Evolutionary conservation across 345 rosid species (phyloP).

Genomic region (Pistacia vera): DNA sequence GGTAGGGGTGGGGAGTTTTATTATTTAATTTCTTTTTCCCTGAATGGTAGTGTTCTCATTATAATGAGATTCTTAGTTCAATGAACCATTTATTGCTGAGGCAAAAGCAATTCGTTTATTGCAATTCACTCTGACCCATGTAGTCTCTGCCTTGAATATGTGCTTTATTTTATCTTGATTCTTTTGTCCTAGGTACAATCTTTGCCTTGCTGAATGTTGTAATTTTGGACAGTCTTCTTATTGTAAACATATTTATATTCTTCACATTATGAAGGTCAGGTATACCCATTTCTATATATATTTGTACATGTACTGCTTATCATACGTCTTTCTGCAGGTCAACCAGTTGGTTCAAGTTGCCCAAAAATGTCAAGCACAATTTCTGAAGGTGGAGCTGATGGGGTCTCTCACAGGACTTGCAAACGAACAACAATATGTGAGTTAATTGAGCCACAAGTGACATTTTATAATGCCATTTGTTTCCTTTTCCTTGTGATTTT

Average conservation of each 20-base stretch:
- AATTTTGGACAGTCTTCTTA: neutral
- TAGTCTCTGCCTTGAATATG: neutral
- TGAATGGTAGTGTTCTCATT: neutral
- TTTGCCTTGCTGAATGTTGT: neutral
- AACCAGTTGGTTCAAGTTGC: slow-evolving; percentile 93
- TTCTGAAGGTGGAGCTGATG: slow-evolving; percentile 88
- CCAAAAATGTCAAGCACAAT: slow-evolving; percentile 94
- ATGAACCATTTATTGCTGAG: neutral
- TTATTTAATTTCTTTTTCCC: neutral
- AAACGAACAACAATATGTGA: slow-evolving; percentile 91
- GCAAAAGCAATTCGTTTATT: no score
- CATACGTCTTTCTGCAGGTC: slow-evolving; percentile 52
- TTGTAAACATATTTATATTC: neutral
- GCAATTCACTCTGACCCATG: no score
- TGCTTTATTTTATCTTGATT: neutral
- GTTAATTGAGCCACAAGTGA: slow-evolving; percentile 21
- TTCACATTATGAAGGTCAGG: neutral
- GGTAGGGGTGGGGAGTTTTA: neutral
- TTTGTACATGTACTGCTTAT: neutral
- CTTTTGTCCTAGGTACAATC: neutral
- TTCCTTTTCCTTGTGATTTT: neutral
- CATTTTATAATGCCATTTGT: neutral
- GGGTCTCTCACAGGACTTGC: slow-evolving; percentile 89
- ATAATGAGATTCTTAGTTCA: neutral
- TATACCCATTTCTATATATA: no score